A percentile compares a stretch with the other conserved stretches of the same genome.
Conservation (phyloP, 177 flowering plant species). For the Vitis hybrid region DNA sequence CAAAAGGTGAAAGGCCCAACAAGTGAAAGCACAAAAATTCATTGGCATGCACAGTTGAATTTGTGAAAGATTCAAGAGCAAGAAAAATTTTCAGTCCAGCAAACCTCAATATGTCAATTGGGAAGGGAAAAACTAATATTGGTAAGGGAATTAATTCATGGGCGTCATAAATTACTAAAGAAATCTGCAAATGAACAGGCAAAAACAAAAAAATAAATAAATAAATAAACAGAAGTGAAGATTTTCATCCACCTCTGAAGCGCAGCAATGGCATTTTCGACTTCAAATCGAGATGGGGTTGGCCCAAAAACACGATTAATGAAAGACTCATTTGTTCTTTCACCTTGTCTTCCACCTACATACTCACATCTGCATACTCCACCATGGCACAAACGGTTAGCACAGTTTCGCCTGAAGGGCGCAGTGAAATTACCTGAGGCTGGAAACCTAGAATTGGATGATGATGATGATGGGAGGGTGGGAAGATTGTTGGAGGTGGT, state of each 20-base stretch:
- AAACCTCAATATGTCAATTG: too few species aligned
- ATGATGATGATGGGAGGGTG: constrained; percentile 4
- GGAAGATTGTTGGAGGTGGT: background rate
- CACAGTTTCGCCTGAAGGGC: constrained; percentile 1
- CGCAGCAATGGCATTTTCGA: constrained; percentile 27
- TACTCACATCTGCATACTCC: background rate
- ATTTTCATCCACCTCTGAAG: constrained; percentile 25
- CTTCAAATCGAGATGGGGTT: constrained; percentile 35
- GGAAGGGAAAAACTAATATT: too few species aligned
- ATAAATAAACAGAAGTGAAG: background rate
- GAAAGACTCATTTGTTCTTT: constrained; percentile 4
- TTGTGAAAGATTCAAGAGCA: background rate
- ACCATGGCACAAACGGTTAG: background rate
- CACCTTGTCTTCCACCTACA: constrained; percentile 1
- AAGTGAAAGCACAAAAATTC: background rate
- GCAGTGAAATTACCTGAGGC: background rate
- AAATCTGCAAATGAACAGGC: background rate
- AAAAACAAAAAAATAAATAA: background rate
- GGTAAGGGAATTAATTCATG: background rate
- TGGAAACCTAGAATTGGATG: constrained; percentile 4
- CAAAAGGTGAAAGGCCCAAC: background rate
- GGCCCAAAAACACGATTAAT: constrained; percentile 14
- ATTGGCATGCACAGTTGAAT: too few species aligned
- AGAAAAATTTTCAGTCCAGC: too few species aligned
- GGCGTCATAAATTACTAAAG: background rate